These are phyloP conservation scores for Sporisorium sorghi DNA, from an alignment of 1,284 basidiomycete genomes.

Conservation along the genomic window DNA sequence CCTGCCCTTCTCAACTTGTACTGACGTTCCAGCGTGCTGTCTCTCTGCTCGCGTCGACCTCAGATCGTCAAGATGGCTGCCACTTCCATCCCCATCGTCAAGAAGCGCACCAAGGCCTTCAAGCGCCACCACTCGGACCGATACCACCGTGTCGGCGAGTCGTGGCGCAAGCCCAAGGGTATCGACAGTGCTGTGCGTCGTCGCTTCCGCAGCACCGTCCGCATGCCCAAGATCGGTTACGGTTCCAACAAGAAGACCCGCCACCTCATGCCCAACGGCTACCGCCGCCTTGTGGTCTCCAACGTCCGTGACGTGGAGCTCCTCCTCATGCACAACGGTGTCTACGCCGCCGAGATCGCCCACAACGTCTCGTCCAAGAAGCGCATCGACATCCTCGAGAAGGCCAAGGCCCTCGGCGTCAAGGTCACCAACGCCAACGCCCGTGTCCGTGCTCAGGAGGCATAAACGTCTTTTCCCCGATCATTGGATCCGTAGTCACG, in stretches of 20 bases:
- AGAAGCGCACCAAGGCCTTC: conserved; percentile 69
- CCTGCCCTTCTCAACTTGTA: background rate
- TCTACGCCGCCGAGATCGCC: conserved; percentile 94
- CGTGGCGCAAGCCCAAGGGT: conserved; percentile 69
- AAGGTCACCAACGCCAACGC: conserved; percentile 93
- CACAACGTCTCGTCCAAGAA: conserved; percentile 97
- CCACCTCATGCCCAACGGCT: conserved; percentile 69
- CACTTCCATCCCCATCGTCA: conserved; percentile 68
- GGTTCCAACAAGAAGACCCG: conserved; percentile 70
- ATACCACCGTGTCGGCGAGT: conserved; percentile 66
- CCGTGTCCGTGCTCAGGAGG: conserved; percentile 96
- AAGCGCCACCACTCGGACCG: conserved; percentile 69
- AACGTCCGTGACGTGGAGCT: conserved; percentile 68
- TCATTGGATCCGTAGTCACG: conserved; percentile 27
- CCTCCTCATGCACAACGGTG: conserved; percentile 83
- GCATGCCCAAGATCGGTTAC: conserved; percentile 69
- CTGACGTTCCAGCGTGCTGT: conserved; percentile 11
- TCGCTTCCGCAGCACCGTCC: conserved; percentile 65
- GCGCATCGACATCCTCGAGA: conserved; percentile 90
- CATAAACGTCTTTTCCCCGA: conserved; percentile 55
- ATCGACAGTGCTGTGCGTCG: conserved; percentile 67
- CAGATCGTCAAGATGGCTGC: conserved; percentile 64
- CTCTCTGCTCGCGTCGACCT: background rate
- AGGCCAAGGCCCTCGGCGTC: conserved; percentile 73
- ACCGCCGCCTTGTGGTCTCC: conserved; percentile 67